Evolutionary conservation across 192 early-diverging fungal species (phyloP), one percentile per base, ranked within the genome.

Genomic region (Umbelopsis sp.): DNA sequence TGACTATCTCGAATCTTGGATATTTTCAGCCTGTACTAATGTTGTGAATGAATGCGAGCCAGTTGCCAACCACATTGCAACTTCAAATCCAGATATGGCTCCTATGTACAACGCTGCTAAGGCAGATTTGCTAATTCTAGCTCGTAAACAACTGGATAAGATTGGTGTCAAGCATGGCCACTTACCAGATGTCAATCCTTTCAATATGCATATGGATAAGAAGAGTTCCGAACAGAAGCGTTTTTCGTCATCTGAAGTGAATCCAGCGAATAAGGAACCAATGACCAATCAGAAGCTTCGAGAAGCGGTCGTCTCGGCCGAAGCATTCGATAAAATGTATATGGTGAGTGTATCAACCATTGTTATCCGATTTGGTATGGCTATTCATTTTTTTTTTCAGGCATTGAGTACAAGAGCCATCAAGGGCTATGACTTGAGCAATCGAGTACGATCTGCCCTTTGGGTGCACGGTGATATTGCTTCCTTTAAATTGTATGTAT

Each of bases 1-100:
- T 35, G 67, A 87, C 68, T 95, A 95, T 79, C 49, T 89, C 15
- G 88, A 93, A 67, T 86, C 88, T 13, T 95, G 93, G 93, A 84
- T 91, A n/a, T 95, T 89, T 66, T 89, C 89, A 3, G 84, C 90
- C 6, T 93, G 92, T 66, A 85, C 91, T 76, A 89, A 83, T 58
- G 87, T 95, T 21, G 87, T 95, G 11, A 78, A 81, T 25, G 91
- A 93, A 51, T 94, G 92, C 75, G 93, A 95, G 30, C 89, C 92
- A 41, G 71, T 91, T n/a, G 83, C 86, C 0, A 82, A 84, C 0
- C 72, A 88, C 7, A 72, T 81, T 12, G 68, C 49, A 37, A 68
- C 68, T 3, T 73, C 75, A 21, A 73, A 87, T 53, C 70, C 78
- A 22, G 73, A 80, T 25, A 76, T 80, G 20, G 69, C 87, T 35